Evolutionary conservation across 805 yeast species (phyloP), one percentile per base, ranked within the genome.

Genomic region (Hanseniaspora clermontiae): DNA sequence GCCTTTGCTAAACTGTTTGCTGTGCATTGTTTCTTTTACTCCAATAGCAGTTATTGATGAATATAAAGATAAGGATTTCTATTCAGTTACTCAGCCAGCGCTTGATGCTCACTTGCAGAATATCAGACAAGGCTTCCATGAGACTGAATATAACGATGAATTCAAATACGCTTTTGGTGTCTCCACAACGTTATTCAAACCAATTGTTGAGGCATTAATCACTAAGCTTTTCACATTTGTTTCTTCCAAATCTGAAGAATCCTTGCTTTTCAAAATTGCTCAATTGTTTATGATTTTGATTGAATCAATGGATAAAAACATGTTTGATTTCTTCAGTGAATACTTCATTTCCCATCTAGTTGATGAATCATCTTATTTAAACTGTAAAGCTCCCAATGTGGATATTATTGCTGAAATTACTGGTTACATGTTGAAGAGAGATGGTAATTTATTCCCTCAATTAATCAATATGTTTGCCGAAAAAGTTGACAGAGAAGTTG

Each of bases 331-430:
- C 8, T 72, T 82, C 55, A 70, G 77, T 5, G 72, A 73, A 12
- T 14, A 61, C 2, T 64, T 74, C 12, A 65, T 66, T 42, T 65
- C 66, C 15, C 46, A 46, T 46, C 70, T 71, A 32, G 72, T 82
- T 56, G 75, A 78, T 63, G 65, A 67, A 40, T 65, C 66, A 52
- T 78, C 78, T 1, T 84, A 83, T 58, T 74, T 87, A 31, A 73
- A 78, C 20, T 78, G 78, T 17, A 80, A 81, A 60, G 72, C 70
- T 17, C 77, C 85, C 0, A 79, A 81, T 38, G 80, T 83, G 1
- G 83, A 84, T 51, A 76, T 84, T 0, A 75, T 83, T 32, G 86
- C 89, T 1, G 83, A 82, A 43, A 78, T 90, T 3, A 75, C 87
- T 51, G 91, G 90, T 9, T 77, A 84, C 0, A 68, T 91, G 47